Evolutionary conservation across 2,329 filamentous ascomycete genomes (phyloP).

Genomic region (Epichloe gansuensis): DNA sequence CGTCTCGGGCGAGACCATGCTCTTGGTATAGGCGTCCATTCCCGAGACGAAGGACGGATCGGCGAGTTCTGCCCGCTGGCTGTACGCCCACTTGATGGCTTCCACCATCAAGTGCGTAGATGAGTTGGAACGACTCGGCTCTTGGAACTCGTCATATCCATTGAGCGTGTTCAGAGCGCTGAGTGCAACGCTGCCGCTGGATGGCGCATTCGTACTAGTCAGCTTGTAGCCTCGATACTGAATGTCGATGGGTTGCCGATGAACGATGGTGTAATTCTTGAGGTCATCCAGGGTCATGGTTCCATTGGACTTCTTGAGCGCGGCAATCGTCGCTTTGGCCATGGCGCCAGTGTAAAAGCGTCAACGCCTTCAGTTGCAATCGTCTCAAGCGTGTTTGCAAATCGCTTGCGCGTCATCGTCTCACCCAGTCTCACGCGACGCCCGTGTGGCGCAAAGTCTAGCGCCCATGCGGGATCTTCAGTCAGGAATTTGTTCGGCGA

Average conservation of each 20-base stretch:
- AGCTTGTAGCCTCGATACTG: constrained; percentile 60
- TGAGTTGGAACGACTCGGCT: constrained; percentile 38
- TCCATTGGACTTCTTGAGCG: constrained; percentile 51
- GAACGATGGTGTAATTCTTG: constrained; percentile 55
- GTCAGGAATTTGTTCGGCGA: constrained; percentile 48
- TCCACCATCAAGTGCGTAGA: constrained; percentile 75
- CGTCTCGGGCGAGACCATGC: constrained; percentile 49
- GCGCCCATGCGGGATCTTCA: constrained; percentile 61
- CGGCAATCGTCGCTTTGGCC: constrained; percentile 56
- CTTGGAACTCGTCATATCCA: constrained; percentile 55
- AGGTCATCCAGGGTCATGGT: constrained; percentile 68
- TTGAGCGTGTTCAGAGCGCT: constrained; percentile 63
- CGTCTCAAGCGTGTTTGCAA: constrained; percentile 58
- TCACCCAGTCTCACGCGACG: constrained; percentile 54
- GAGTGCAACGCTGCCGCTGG: constrained; percentile 59
- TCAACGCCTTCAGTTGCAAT: constrained; percentile 55
- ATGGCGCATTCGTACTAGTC: constrained; percentile 55
- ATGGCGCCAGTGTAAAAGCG: constrained; percentile 57
- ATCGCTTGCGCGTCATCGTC: constrained; percentile 61
- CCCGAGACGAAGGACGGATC: constrained; percentile 59
- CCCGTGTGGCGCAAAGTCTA: constrained; percentile 75
- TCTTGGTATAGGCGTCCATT: constrained; percentile 48
- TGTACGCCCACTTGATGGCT: constrained; percentile 73
- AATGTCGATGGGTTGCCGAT: constrained; percentile 48
- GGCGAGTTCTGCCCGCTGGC: constrained; percentile 57